A percentile compares a stretch with the other conserved stretches of the same genome.
phyloP scores from a whole-genome alignment of 148 eudicot genomes.

The Persicaria maculosa region DNA sequence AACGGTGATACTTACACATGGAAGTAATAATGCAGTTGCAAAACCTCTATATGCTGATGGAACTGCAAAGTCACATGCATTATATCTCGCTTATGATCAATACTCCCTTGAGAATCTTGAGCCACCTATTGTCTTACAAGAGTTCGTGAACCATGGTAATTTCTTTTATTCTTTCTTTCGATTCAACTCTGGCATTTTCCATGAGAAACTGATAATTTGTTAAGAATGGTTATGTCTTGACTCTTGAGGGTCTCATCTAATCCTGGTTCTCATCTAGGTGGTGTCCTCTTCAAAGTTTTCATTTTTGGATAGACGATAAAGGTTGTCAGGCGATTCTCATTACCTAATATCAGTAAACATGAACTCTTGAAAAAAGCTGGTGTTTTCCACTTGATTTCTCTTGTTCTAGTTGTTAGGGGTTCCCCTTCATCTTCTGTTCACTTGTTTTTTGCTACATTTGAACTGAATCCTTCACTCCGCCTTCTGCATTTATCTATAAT shows the following conservation, averaged over 20 bases:
- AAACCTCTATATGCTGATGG: conserved; percentile 84
- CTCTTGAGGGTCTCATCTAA: conserved; percentile 2
- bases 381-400: conserved; percentile 66
- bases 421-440: no score
- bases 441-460: no score
- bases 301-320: conserved; percentile 88
- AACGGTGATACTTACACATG: background rate
- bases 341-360: conserved; percentile 72
- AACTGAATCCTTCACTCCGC: no score
- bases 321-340: conserved; percentile 84
- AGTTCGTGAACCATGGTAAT: conserved; percentile 93
- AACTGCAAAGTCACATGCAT: conserved; percentile 75
- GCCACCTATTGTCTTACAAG: conserved; percentile 87
- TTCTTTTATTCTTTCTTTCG: background rate
- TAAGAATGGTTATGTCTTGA: no score
- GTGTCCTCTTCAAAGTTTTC: conserved; percentile 85
- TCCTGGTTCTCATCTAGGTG: conserved; percentile 35
- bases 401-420: no score
- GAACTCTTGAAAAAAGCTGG: conserved; percentile 57
- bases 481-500: no score
- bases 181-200: background rate
- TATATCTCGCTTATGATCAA: conserved; percentile 84
- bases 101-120: conserved; percentile 75
- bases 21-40: conserved; percentile 48
- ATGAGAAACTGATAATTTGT: background rate